phyloP scores from a whole-genome alignment of 352 stramenopile species.

The Pythium myriotylum region DNA sequence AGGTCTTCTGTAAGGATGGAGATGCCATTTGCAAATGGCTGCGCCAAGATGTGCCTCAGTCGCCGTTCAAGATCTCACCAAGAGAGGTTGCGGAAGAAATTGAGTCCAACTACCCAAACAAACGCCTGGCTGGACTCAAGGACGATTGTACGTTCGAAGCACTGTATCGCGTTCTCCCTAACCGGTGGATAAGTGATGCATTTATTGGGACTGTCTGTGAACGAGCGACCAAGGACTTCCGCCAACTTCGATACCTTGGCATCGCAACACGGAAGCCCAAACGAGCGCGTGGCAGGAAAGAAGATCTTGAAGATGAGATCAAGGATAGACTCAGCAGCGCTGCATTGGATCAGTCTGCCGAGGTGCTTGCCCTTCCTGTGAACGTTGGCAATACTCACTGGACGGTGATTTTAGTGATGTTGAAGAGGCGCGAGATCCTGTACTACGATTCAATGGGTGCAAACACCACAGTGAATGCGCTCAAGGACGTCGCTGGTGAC shows the following conservation, averaged over 20 bases:
- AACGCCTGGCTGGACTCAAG: background rate
- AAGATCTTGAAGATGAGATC: background rate
- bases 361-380: background rate
- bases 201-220: background rate
- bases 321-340: background rate
- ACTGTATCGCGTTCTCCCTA: background rate
- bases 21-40: background rate
- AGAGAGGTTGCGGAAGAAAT: background rate
- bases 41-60: background rate
- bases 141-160: background rate
- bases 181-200: background rate
- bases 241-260: background rate
- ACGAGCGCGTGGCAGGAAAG: background rate
- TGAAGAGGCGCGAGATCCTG: background rate
- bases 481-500: slow-evolving; percentile 1
- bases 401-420: background rate
- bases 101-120: background rate
- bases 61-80: background rate
- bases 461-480: background rate
- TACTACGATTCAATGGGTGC: slow-evolving; percentile 2
- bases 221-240: background rate
- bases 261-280: background rate
- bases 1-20: background rate
- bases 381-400: background rate
- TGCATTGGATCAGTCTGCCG: background rate